phyloP scores from a whole-genome alignment of 352 stramenopile species.

The Pythium coloratum region DNA sequence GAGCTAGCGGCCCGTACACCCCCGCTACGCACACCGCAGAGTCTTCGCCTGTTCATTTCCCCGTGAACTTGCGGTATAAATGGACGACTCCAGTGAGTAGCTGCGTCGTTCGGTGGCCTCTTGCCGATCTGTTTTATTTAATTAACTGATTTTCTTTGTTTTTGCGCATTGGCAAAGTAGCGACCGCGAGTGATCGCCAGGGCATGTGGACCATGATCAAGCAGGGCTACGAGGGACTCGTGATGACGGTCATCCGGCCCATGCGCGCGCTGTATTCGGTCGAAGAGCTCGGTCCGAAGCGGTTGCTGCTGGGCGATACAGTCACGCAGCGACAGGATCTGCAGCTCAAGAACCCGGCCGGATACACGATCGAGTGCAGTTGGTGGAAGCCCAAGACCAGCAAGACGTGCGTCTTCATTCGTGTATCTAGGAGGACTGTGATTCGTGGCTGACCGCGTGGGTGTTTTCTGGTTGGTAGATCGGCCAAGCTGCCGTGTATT shows the following conservation, averaged over 20 bases:
- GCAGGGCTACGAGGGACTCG: constrained; percentile 79
- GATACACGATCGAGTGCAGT: constrained; percentile 81
- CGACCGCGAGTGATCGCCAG: constrained; percentile 43
- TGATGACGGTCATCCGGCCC: constrained; percentile 80
- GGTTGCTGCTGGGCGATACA: constrained; percentile 51
- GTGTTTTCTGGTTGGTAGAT: background rate
- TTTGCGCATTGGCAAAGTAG: constrained; percentile 7
- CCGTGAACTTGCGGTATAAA: background rate
- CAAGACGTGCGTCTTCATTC: constrained; percentile 26
- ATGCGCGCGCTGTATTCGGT: constrained; percentile 58
- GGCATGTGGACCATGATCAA: constrained; percentile 84
- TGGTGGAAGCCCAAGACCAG: constrained; percentile 73
- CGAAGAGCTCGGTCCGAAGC: constrained; percentile 66
- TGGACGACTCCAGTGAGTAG: constrained; percentile 31
- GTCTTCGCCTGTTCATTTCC: too few relatives aligned
- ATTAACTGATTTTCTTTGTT: constrained; percentile 5
- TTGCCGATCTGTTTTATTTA: background rate
- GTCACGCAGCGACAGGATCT: constrained; percentile 70
- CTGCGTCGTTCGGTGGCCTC: background rate
- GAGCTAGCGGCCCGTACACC: background rate
- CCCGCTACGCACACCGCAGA: background rate
- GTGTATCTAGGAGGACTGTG: background rate
- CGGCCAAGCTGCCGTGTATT: constrained; percentile 66
- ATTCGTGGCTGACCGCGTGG: background rate
- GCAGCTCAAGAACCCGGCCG: constrained; percentile 71